Evolutionary conservation across 2,329 filamentous ascomycete species (phyloP).

Genomic region (Cercospora sesami): DNA sequence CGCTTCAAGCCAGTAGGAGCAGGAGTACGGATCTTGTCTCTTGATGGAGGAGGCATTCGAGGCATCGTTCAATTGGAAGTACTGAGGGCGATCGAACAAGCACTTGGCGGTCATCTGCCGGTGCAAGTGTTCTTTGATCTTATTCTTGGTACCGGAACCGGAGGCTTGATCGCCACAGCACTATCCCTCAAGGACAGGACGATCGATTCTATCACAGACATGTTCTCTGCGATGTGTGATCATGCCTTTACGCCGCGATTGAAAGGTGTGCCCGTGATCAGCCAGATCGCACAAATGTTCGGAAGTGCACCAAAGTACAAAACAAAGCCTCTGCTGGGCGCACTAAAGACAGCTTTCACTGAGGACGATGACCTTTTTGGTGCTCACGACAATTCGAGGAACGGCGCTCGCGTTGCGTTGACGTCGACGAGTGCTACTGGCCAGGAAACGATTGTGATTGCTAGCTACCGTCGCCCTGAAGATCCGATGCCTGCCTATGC

Average conservation of each 20-base stretch:
- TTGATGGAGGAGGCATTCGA: constrained; percentile 48
- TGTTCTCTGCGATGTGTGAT: constrained; percentile 43
- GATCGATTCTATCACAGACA: constrained; percentile 43
- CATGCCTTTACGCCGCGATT: constrained; percentile 47
- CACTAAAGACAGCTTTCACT: constrained; percentile 44
- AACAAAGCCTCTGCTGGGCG: constrained; percentile 38
- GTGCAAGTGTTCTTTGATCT: constrained; percentile 53
- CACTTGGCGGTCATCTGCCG: constrained; percentile 42
- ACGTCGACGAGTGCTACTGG: constrained; percentile 46
- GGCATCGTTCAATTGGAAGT: constrained; percentile 51
- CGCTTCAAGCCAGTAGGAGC: constrained; percentile 34
- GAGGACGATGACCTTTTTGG: constrained; percentile 37
- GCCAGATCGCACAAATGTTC: constrained; percentile 33
- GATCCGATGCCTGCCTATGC: constrained; percentile 37
- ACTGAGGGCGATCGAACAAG: constrained; percentile 44
- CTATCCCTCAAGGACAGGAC: constrained; percentile 43
- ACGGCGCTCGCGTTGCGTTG: constrained; percentile 44
- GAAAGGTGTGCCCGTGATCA: constrained; percentile 40
- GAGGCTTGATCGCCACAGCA: constrained; percentile 49
- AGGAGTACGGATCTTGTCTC: constrained; percentile 34
- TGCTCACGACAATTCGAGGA: constrained; percentile 27
- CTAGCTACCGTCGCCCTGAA: constrained; percentile 48
- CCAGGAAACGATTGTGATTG: constrained; percentile 44
- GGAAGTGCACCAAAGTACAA: constrained; percentile 38
- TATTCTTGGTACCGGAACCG: constrained; percentile 50